Evolutionary conservation across 768 basidiomycete species (phyloP), one percentile per base, ranked within the genome.

Genomic region (Strobilomyces echinocephalus): DNA sequence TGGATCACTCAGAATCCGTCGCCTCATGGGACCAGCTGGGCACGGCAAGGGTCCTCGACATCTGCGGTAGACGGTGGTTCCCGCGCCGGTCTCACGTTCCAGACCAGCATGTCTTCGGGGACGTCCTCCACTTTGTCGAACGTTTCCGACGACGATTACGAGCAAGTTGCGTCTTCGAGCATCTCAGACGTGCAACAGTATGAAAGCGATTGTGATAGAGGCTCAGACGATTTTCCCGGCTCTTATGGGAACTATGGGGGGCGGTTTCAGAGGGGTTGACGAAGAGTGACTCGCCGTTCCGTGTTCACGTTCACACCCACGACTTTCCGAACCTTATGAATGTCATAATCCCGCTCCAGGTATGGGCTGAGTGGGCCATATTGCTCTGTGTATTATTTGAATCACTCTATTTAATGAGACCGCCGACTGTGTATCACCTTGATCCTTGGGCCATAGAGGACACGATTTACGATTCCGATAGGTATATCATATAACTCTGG

Each of bases 401-500:
- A 43, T 35, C 49, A 49, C 49, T 42, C 14, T 68, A 64, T 59
- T 65, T 62, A 64, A 50, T 11, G 50, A 42, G 46, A 41, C 26
- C 20, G 50, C 21, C 20, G 50, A 24, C 47, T 49, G 33, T 43
- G 61, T 59, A 56, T 51, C 43, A 57, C 56, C 44, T 60, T 58
- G 50, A 44, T 47, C 49, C 49, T 57, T 31, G 64, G 68, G 16
- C 68, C 62, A 53, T 90, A 91, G 31, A 88, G 62, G 44, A 88
- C 82, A 46, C 85, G 82, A 60, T 91, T 91, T 30, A 92, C 87
- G 41, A 90, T 65, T 12, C 87, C 86, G 47, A 90, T 82, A 5
- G 91, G 91, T 57, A 93, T 81, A 67, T 94, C 91, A 66, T 89
- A 89, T 36, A 88, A 69, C 53, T 84, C 83, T 4, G 87, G 84